phyloP scores from a whole-genome alignment of 2,329 filamentous ascomycete species.

The Aspergillus fischeri region DNA sequence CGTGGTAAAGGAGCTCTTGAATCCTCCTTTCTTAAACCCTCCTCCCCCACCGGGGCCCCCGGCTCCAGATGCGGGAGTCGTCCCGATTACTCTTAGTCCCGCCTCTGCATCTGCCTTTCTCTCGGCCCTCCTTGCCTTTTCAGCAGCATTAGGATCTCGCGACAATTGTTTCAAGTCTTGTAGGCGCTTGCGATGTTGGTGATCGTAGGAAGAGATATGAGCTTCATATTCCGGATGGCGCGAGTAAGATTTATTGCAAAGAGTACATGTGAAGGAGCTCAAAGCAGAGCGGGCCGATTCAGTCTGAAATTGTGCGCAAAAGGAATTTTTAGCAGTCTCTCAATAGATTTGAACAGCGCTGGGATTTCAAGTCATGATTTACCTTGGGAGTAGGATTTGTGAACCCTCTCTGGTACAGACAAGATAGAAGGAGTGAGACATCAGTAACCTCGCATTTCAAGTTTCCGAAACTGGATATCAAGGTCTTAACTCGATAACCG shows the following conservation, averaged over 20 bases:
- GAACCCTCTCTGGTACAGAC: constrained; percentile 39
- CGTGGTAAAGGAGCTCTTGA: constrained; percentile 70
- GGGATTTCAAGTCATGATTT: not conserved
- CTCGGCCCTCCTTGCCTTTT: constrained; percentile 41
- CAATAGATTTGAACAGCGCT: not conserved
- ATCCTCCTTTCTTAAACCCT: constrained; percentile 74
- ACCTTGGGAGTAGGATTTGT: constrained; percentile 48
- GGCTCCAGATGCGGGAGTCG: constrained; percentile 14
- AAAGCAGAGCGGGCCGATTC: constrained; percentile 69
- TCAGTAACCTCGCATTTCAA: not conserved
- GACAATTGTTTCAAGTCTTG: constrained; percentile 46
- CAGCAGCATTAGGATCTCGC: constrained; percentile 39
- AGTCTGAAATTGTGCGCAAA: constrained; percentile 34
- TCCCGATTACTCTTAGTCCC: constrained; percentile 34
- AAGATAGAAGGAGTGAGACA: not conserved
- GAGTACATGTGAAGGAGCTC: constrained; percentile 75
- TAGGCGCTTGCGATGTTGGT: constrained; percentile 76
- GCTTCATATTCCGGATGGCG: constrained; percentile 96
- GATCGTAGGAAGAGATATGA: constrained; percentile 90
- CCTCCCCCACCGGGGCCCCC: constrained; percentile 26
- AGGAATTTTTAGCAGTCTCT: not conserved
- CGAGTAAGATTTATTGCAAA: constrained; percentile 91
- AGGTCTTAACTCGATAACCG: not conserved
- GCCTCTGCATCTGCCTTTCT: constrained; percentile 42
- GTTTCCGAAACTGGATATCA: not conserved